Percentiles rank a stretch among this genome's conserved stretches.
phyloP scores from a whole-genome alignment of 345 rosid genomes.

The Corymbia maculata region DNA sequence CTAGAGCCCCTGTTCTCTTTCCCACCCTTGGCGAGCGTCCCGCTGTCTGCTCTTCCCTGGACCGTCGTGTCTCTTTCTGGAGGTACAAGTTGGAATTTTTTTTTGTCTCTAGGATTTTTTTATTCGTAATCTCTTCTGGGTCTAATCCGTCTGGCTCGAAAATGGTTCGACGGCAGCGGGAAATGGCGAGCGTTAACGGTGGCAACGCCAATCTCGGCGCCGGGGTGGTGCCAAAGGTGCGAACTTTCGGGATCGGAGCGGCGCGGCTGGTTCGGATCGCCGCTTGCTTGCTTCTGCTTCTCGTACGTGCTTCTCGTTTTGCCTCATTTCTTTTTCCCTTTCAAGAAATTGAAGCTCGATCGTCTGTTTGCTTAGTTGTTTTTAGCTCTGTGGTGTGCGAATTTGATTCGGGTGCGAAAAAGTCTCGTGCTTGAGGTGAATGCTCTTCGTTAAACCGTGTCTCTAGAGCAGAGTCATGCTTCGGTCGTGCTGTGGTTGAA shows the following conservation, averaged over 20 bases:
- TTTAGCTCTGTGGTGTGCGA: neutral
- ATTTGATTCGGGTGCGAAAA: neutral
- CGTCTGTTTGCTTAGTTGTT: neutral
- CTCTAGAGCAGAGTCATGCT: neutral
- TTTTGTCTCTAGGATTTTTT: neutral
- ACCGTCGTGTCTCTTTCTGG: neutral
- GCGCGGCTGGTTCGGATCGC: neutral
- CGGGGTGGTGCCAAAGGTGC: neutral
- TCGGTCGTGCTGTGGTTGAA: neutral
- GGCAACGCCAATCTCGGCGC: neutral
- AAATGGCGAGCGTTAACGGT: neutral
- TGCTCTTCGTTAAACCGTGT: neutral
- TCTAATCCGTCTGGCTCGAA: neutral
- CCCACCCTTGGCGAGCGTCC: neutral
- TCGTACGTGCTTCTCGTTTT: neutral
- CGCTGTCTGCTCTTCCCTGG: neutral
- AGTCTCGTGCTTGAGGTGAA: neutral
- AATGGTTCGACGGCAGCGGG: neutral
- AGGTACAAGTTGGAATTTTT: neutral
- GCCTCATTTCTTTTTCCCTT: neutral
- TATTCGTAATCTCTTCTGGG: neutral
- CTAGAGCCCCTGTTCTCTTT: neutral
- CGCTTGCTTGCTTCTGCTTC: neutral
- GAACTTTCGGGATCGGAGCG: neutral
- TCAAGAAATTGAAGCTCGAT: neutral